Conservation (phyloP, 768 basidiomycete genomes). For the Phaffia tasmanica region DNA sequence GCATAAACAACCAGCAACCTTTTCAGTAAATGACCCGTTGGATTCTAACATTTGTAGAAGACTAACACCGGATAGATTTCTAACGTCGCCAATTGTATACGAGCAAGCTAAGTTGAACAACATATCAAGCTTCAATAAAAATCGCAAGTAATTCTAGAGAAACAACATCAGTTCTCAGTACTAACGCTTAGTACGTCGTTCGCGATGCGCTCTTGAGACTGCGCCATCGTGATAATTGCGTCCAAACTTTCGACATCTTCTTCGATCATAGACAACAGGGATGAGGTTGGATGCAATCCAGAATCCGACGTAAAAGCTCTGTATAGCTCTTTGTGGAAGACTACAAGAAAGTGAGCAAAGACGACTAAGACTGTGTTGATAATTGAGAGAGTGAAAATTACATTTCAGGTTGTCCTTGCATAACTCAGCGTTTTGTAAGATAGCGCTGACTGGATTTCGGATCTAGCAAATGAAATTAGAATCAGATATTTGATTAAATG, state of each 20-base stretch:
- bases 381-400: neutral
- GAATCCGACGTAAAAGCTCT: neutral
- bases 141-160: no score
- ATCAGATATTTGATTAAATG: slow-evolving; percentile 29
- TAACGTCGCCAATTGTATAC: slow-evolving; percentile 20
- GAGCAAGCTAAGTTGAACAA: slow-evolving; percentile 6
- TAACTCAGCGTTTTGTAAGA: slow-evolving; percentile 28
- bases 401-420: slow-evolving; percentile 13
- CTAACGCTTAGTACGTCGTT: slow-evolving; percentile 40
- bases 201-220: slow-evolving; percentile 39
- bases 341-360: neutral
- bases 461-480: slow-evolving; percentile 16
- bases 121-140: slow-evolving; percentile 29
- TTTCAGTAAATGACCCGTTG: neutral
- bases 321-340: slow-evolving; percentile 6
- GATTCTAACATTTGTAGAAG: neutral
- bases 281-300: slow-evolving; percentile 25
- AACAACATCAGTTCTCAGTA: no score
- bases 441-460: slow-evolving; percentile 33
- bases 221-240: slow-evolving; percentile 39
- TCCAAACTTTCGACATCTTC: slow-evolving; percentile 38
- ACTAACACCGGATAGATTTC: slow-evolving; percentile 13
- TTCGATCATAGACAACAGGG: slow-evolving; percentile 28
- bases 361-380: neutral
- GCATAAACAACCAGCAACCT: slow-evolving; percentile 30